Evolutionary conservation across 2,329 filamentous ascomycete genomes (phyloP).

Genomic region (Thermomyces lanuginosus): DNA sequence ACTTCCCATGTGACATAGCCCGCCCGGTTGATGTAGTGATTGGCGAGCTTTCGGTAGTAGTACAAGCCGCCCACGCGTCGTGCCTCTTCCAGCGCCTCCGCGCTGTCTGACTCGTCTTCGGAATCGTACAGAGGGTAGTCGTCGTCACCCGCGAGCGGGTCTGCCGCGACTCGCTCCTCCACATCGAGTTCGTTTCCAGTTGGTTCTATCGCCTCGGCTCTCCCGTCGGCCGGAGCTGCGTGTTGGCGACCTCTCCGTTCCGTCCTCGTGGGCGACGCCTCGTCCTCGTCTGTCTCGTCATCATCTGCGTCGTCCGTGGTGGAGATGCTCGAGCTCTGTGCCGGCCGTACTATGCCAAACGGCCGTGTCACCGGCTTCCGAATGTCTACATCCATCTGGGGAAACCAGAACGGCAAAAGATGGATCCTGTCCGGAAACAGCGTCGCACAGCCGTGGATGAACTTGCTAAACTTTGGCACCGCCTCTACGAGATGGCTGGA

Average conservation of each 20-base stretch:
- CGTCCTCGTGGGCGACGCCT: conserved; percentile 3
- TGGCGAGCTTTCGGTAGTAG: conserved; percentile 49
- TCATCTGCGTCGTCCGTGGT: conserved; percentile 66
- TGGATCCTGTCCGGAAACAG: conserved; percentile 78
- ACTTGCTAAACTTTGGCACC: conserved; percentile 99
- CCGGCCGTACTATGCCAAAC: conserved; percentile 76
- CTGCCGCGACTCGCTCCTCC: conserved; percentile 62
- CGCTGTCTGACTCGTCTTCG: conserved; percentile 61
- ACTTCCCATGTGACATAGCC: conserved; percentile 29
- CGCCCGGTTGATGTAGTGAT: conserved; percentile 34
- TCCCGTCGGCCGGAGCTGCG: conserved; percentile 1
- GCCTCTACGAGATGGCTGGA: conserved; percentile 90
- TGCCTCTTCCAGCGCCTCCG: conserved; percentile 62
- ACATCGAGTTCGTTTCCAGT: conserved; percentile 46
- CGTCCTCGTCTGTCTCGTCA: conserved; percentile 50
- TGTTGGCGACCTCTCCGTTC: conserved; percentile 8
- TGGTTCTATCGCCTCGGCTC: conserved; percentile 31
- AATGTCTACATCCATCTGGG: conserved; percentile 96
- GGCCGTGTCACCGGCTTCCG: conserved; percentile 76
- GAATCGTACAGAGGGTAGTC: conserved; percentile 86
- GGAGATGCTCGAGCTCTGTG: conserved; percentile 55
- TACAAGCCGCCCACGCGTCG: conserved; percentile 58
- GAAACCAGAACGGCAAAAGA: conserved; percentile 89
- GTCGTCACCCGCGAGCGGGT: conserved; percentile 42
- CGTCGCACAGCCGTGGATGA: conserved; percentile 84